Base-by-base conservation (phyloP, 2,329 filamentous ascomycete species). In the Ophiosphaerella korrae region DNA sequence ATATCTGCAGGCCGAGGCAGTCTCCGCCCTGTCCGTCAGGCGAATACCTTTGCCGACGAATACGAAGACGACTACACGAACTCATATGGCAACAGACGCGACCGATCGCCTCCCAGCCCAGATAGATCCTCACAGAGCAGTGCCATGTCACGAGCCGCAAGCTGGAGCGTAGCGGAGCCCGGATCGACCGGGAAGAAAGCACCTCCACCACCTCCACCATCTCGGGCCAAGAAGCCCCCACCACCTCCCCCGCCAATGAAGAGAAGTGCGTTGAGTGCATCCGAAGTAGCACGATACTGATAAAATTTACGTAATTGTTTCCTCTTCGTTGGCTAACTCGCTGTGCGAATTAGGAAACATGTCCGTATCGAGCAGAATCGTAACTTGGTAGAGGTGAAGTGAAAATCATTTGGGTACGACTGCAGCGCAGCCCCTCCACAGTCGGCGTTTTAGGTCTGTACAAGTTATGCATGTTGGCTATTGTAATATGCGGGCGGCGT, bases 171-270 rank as follows among this genome's bases (percentile, higher is more conserved):
- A 13, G 56, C 61, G 18, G 70, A 66, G 6, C 53, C 60, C 45
- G 62, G 57, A 45, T 52, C 51, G 7, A 60, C 55, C 40, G 72
- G 64, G 48, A 82, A 81, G 69, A 85, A 83, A 71, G 80, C 79
- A 38, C 68, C 71, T 35, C 71, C 71, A 16, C 82, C 84, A 40
- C 85, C 86, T 16, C 85, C 86, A 24, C 86, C 85, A 21, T 82
- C 81, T 18, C 76, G 85, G 64, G 75, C 82, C 32, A 88, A 87
- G 78, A 88, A 88, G 71, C 84, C 85, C 11, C 81, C 83, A 18
- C 84, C 85, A 52, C 84, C 84, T 33, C 85, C 84, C 18, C 84
- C 83, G 9, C 85, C 86, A 18, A 81, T 85, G 74, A 88, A 88
- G 77, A 76, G 84, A 58, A 80, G 75, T 70, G 76, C 75, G 53